Conservation (phyloP, 768 basidiomycete genomes). For the Fomitopsis serialis region DNA sequence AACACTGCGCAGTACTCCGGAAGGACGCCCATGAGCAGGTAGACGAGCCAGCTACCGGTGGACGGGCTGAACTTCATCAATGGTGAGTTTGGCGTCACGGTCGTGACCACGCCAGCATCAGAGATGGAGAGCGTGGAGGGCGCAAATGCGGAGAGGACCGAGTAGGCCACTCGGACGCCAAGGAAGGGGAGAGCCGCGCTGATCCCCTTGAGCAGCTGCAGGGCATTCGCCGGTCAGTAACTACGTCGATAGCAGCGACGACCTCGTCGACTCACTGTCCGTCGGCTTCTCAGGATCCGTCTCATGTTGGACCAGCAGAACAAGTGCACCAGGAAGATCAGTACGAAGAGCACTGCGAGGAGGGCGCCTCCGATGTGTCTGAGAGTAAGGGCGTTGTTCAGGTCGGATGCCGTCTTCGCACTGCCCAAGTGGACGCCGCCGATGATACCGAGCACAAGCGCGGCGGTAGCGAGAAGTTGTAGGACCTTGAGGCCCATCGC, state of each 20-base stretch:
- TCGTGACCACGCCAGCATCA: constrained; percentile 19
- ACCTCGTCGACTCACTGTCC: background rate
- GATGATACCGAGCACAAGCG: constrained; percentile 26
- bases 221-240: no score
- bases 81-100: constrained; percentile 16
- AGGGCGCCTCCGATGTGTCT: constrained; percentile 29
- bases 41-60: constrained; percentile 53
- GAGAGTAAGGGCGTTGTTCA: constrained; percentile 20
- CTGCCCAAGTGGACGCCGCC: constrained; percentile 22
- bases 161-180: constrained; percentile 53
- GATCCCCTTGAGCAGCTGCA: constrained; percentile 52
- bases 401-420: constrained; percentile 7
- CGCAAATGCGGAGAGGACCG: constrained; percentile 54
- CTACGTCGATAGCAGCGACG: no score
- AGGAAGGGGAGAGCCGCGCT: constrained; percentile 55
- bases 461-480: constrained; percentile 15
- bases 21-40: constrained; percentile 50
- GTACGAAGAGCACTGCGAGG: constrained; percentile 33
- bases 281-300: constrained; percentile 5
- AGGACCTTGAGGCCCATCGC: constrained; percentile 19
- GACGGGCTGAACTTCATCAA: constrained; percentile 53
- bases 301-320: constrained; percentile 10
- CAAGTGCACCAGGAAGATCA: constrained; percentile 18
- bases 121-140: constrained; percentile 24
- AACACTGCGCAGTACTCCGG: constrained; percentile 51